Percentiles rank a stretch among this genome's conserved stretches.
Conservation (phyloP, 352 stramenopile species). For the Globisporangium abappressorium region DNA sequence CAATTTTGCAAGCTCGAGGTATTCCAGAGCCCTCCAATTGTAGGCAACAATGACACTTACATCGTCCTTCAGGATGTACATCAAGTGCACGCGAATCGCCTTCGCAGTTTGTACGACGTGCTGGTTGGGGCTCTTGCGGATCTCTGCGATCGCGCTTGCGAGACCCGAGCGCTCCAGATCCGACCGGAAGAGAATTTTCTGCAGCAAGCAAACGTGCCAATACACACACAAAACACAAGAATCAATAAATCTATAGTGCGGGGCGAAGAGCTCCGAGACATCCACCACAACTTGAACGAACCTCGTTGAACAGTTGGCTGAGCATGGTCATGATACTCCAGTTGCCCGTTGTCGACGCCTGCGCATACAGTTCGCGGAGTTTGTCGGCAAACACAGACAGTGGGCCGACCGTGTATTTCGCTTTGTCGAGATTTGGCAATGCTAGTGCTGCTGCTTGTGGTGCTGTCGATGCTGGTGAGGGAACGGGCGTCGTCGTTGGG, state of each 20-base stretch:
- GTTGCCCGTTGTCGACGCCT: slow-evolving; percentile 13
- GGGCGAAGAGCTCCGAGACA: not conserved
- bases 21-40: not conserved
- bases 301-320: slow-evolving; percentile 17
- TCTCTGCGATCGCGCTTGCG: slow-evolving; percentile 12
- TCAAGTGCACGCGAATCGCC: slow-evolving; percentile 20
- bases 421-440: not conserved
- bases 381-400: slow-evolving; percentile 11
- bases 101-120: slow-evolving; percentile 22
- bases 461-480: not conserved
- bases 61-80: slow-evolving; percentile 16
- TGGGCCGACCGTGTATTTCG: slow-evolving; percentile 2
- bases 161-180: slow-evolving; percentile 18
- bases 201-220: not conserved
- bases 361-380: slow-evolving; percentile 3
- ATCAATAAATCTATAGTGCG: not conserved
- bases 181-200: slow-evolving; percentile 15
- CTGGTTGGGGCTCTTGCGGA: slow-evolving; percentile 19
- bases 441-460: not conserved
- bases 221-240: not conserved
- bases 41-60: not conserved
- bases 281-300: not conserved
- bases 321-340: slow-evolving; percentile 16
- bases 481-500: not conserved
- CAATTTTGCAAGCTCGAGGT: not conserved